Evolutionary conservation across 1,284 basidiomycete species (phyloP).

Genomic region (Cryptococcus sp.): DNA sequence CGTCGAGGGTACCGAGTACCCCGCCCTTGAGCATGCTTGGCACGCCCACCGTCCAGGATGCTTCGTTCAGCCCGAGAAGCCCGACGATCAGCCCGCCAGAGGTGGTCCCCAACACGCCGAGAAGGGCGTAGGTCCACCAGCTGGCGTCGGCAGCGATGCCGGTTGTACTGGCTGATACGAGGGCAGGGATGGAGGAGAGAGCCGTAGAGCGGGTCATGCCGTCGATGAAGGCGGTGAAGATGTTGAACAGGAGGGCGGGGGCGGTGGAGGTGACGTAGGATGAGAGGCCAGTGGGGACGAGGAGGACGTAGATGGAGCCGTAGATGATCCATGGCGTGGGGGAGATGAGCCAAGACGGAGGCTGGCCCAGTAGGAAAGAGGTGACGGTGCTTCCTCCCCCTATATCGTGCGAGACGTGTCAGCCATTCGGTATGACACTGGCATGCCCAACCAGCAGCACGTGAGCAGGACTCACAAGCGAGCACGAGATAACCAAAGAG

Average conservation of each 20-base stretch:
- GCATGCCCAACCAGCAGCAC: neutral
- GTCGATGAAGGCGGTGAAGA: constrained; percentile 31
- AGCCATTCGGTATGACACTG: neutral
- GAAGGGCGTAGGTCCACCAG: constrained; percentile 29
- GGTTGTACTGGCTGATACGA: constrained; percentile 10
- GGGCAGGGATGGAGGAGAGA: constrained; percentile 24
- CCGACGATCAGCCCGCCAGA: constrained; percentile 39
- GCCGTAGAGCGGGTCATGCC: constrained; percentile 34
- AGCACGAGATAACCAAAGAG: constrained; percentile 40
- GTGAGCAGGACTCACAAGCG: constrained; percentile 33
- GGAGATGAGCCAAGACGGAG: constrained; percentile 43
- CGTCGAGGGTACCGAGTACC: constrained; percentile 34
- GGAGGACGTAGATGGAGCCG: constrained; percentile 27
- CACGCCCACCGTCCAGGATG: constrained; percentile 27
- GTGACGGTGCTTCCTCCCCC: constrained; percentile 44
- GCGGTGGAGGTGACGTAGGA: constrained; percentile 21
- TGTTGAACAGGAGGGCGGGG: constrained; percentile 31
- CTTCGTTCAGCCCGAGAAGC: constrained; percentile 25
- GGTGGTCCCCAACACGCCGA: constrained; percentile 33
- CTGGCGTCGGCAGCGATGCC: constrained; percentile 2
- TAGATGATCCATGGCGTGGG: constrained; percentile 43
- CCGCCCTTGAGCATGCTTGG: constrained; percentile 36
- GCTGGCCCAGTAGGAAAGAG: constrained; percentile 34
- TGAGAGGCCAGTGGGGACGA: constrained; percentile 31
- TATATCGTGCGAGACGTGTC: constrained; percentile 5